phyloP scores from a whole-genome alignment of 257 asterid species.

The Scutellaria baicalensis region DNA sequence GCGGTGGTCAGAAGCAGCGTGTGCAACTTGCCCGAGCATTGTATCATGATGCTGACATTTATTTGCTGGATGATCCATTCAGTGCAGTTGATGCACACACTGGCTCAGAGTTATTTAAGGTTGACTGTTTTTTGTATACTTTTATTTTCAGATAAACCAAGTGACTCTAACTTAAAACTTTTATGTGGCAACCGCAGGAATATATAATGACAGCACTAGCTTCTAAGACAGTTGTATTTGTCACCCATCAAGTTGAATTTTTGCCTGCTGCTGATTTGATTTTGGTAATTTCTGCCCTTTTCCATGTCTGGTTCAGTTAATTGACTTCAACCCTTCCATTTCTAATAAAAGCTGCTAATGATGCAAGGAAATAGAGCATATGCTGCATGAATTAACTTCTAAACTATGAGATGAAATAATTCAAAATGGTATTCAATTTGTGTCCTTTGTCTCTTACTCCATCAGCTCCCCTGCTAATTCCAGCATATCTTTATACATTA shows the following conservation, averaged over 20 bases:
- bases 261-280: constrained; percentile 93
- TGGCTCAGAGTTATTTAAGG: constrained; percentile 91
- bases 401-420: background rate
- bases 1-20: constrained; percentile 99
- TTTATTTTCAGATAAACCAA: background rate
- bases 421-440: background rate
- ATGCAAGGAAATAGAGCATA: background rate
- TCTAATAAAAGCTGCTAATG: background rate
- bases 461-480: constrained; percentile 8
- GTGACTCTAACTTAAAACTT: constrained; percentile 19
- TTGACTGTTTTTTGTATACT: constrained; percentile 8
- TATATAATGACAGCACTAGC: constrained; percentile 86
- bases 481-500: constrained; percentile 9
- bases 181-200: constrained; percentile 53
- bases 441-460: background rate
- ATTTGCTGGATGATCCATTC: constrained; percentile 95
- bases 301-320: background rate
- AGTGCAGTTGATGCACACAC: constrained; percentile 99
- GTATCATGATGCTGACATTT: constrained; percentile 93
- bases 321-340: background rate
- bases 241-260: constrained; percentile 98
- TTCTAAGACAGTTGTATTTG: constrained; percentile 74
- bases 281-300: constrained; percentile 45
- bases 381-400: background rate
- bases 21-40: constrained; percentile 98